These are phyloP conservation scores for Carex sylvatica DNA, from an alignment of 202 grass and related monocot species.

Conservation along the genomic window DNA sequence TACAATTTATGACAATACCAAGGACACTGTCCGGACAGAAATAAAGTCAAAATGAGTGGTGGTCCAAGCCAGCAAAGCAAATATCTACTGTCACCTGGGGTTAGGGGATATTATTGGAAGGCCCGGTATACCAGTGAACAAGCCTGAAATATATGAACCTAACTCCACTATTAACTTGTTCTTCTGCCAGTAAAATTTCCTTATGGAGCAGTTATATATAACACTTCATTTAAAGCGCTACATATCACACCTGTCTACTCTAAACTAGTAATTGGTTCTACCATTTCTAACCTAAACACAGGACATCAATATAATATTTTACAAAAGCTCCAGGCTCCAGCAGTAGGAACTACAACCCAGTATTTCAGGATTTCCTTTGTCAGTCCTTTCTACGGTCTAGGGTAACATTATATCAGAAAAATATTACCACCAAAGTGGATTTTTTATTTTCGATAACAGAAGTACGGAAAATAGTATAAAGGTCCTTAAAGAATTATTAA, in stretches of 20 bases:
- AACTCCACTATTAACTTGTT: conserved; percentile 1
- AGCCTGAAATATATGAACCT: conserved; percentile 5
- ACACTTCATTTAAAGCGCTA: background rate
- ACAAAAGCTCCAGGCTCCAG: background rate
- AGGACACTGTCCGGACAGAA: conserved; percentile 2
- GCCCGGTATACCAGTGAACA: background rate
- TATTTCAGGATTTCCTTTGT: background rate
- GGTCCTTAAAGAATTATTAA: background rate
- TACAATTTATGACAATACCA: conserved; percentile 4
- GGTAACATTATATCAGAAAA: background rate
- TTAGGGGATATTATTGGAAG: background rate
- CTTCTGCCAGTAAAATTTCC: conserved; percentile 2
- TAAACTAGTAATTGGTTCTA: background rate
- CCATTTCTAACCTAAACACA: background rate
- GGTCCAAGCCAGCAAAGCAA: conserved; percentile 1
- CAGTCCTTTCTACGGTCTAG: background rate
- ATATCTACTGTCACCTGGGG: background rate
- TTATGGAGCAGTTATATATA: conserved; percentile 4
- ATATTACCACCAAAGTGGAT: background rate
- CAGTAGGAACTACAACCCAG: background rate
- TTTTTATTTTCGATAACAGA: background rate
- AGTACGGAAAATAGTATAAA: background rate
- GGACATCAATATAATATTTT: background rate
- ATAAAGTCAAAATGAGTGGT: conserved; percentile 8
- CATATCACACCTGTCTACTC: background rate